A percentile compares a stretch with the other conserved stretches of the same genome.
phyloP scores from a whole-genome alignment of 768 basidiomycete genomes.

The Hydnomerulius pinastri region DNA sequence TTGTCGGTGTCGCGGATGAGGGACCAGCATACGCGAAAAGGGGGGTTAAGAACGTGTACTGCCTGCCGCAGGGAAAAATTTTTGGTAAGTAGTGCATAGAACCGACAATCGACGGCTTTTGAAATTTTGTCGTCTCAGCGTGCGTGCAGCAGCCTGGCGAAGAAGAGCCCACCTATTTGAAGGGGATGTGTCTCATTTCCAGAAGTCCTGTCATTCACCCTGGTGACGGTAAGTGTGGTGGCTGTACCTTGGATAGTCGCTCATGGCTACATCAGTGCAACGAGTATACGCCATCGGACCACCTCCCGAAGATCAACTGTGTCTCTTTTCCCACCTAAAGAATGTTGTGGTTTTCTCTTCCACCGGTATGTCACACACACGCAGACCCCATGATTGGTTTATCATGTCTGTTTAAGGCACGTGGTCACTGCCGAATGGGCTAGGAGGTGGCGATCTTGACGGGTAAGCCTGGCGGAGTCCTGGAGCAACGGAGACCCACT shows the following conservation, averaged over 20 bases:
- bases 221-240: slow-evolving; percentile 58
- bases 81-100: slow-evolving; percentile 50
- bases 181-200: slow-evolving; percentile 64
- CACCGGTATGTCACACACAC: slow-evolving; percentile 42
- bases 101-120: background rate
- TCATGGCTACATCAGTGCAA: slow-evolving; percentile 50
- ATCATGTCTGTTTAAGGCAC: slow-evolving; percentile 39
- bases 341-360: slow-evolving; percentile 76
- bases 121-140: slow-evolving; percentile 35
- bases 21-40: slow-evolving; percentile 59
- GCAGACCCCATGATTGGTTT: background rate
- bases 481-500: background rate
- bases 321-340: slow-evolving; percentile 59
- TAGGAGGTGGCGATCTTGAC: slow-evolving; percentile 80
- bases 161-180: slow-evolving; percentile 51
- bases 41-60: slow-evolving; percentile 56
- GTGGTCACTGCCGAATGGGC: slow-evolving; percentile 66
- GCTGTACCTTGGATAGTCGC: background rate
- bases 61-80: slow-evolving; percentile 57
- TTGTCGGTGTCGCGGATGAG: slow-evolving; percentile 85
- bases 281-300: slow-evolving; percentile 70
- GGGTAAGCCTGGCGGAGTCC: slow-evolving; percentile 47
- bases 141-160: slow-evolving; percentile 59
- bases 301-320: slow-evolving; percentile 56
- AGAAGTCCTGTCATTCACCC: slow-evolving; percentile 77